Evolutionary conservation across 306 rosid genomes (phyloP).

Genomic region (Corylus americana): DNA sequence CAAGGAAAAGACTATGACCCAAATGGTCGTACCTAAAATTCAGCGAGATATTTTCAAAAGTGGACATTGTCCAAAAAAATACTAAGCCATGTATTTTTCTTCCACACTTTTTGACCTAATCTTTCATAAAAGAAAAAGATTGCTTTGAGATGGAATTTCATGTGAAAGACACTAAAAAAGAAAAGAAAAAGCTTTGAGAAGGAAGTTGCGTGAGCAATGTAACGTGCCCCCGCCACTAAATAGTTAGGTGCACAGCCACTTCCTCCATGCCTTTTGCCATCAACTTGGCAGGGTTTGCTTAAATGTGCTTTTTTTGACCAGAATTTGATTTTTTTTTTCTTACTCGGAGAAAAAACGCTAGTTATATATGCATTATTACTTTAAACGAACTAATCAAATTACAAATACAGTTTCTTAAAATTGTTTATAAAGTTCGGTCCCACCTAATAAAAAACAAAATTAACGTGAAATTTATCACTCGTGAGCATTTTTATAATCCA

Average conservation of each 20-base stretch:
- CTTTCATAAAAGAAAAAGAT: not conserved
- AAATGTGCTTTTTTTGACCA: not conserved
- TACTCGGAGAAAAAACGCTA: too few relatives aligned
- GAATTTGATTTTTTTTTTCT: not conserved
- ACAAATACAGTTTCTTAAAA: too few relatives aligned
- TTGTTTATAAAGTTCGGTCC: too few relatives aligned
- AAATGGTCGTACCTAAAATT: not conserved
- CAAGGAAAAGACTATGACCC: not conserved
- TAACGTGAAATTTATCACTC: too few relatives aligned
- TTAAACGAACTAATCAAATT: too few relatives aligned
- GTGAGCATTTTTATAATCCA: too few relatives aligned
- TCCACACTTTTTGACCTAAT: not conserved
- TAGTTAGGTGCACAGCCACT: not conserved
- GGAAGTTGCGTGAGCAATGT: not conserved
- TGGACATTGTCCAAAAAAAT: conserved; percentile 1
- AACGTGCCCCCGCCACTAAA: not conserved
- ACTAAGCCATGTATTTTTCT: not conserved
- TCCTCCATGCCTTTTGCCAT: not conserved
- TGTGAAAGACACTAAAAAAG: too few relatives aligned
- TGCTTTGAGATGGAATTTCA: not conserved
- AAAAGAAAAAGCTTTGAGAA: not conserved
- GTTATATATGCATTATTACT: too few relatives aligned
- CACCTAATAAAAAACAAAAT: too few relatives aligned
- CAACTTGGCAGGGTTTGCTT: not conserved
- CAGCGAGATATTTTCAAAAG: not conserved